phyloP scores from a whole-genome alignment of 177 flowering plant species.

The Vitis hybrid region DNA sequence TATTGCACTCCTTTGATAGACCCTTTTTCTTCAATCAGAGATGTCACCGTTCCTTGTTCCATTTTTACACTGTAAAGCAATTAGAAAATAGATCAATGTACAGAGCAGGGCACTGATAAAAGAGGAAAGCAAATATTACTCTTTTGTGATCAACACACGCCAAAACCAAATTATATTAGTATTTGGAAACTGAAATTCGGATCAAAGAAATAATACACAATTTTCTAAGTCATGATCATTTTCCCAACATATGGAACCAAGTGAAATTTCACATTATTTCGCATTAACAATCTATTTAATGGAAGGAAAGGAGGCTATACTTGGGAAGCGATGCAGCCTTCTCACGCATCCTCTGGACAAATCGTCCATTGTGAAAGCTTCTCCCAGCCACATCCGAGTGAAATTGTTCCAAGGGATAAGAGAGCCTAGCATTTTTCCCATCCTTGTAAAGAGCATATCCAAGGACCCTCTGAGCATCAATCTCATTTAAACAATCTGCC shows the following conservation, averaged over 20 bases:
- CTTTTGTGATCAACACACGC: no score
- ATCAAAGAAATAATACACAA: no score
- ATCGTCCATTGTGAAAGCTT: conserved; percentile 33
- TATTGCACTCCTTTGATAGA: conserved; percentile 30
- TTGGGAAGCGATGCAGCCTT: conserved; percentile 31
- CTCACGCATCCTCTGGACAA: conserved; percentile 24
- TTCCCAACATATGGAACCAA: no score
- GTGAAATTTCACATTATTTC: no score
- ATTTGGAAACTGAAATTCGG: no score
- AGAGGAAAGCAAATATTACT: no score
- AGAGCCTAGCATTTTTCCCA: conserved; percentile 18
- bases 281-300: no score
- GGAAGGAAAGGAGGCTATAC: conserved; percentile 9
- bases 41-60: conserved; percentile 34
- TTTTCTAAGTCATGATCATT: no score
- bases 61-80: conserved; percentile 25
- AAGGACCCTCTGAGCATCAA: conserved; percentile 25
- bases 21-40: conserved; percentile 31
- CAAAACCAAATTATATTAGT: no score
- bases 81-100: no score
- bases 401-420: conserved; percentile 20
- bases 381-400: conserved; percentile 23
- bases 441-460: conserved; percentile 28
- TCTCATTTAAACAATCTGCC: conserved; percentile 28
- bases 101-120: no score